Conservation (phyloP, 306 rosid genomes). For the Cotoneaster glaucophyllus region DNA sequence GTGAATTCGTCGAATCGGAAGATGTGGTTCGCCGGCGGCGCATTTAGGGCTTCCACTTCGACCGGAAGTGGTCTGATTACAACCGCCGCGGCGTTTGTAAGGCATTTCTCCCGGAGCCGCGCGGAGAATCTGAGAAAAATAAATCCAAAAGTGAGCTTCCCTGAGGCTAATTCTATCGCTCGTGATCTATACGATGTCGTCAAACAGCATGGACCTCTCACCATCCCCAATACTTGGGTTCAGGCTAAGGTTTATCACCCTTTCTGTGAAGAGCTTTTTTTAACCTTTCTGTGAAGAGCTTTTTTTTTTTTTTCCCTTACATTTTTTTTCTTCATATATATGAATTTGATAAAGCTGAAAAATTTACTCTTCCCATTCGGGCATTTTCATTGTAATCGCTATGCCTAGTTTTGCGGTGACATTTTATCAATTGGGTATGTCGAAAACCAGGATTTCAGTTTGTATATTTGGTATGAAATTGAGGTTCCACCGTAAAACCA, state of each 20-base stretch:
- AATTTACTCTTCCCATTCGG: background rate
- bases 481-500: no score
- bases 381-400: background rate
- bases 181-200: conserved; percentile 37
- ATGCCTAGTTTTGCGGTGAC: background rate
- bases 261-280: background rate
- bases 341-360: background rate
- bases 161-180: conserved; percentile 42
- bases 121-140: conserved; percentile 47
- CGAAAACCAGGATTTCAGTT: background rate
- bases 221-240: conserved; percentile 41
- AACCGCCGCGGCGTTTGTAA: conserved; percentile 9
- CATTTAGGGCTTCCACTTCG: background rate
- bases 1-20: background rate
- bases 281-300: background rate
- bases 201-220: conserved; percentile 36
- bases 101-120: conserved; percentile 40
- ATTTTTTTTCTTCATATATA: background rate
- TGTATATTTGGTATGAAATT: background rate
- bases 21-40: conserved; percentile 2
- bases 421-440: background rate
- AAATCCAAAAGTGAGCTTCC: conserved; percentile 37
- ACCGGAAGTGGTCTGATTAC: background rate
- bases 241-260: conserved; percentile 30
- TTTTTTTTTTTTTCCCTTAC: background rate